Evolutionary conservation across 2,329 filamentous ascomycete genomes (phyloP), one percentile per base, ranked within the genome.

Genomic region (Colletotrichum incanum): DNA sequence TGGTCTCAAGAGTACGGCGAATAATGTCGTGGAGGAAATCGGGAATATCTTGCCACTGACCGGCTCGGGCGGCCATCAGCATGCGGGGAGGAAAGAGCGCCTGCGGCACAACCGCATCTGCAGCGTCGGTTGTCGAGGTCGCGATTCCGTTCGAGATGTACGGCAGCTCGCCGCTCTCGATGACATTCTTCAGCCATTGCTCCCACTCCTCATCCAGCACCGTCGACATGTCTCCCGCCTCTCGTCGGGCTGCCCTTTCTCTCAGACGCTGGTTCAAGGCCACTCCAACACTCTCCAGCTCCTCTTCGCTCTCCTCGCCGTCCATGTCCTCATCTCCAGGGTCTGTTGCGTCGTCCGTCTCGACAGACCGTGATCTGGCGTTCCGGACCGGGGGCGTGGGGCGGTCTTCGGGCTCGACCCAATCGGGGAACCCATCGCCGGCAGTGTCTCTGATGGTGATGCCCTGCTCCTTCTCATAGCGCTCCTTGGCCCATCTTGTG

Each of bases 401-500:
- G 56, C 77, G 76, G 41, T 76, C 74, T 52, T 76, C 75, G 16
- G 84, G 86, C 65, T 88, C 85, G 28, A 90, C 84, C 88, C 88
- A 94, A 71, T 89, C 86, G 4, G 85, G 83, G 69, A 95, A 91
- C 31, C 89, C 91, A 76, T 93, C 91, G 63, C 88, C 89, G 1
- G 93, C 92, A 7, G 93, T 94, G 78, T 96, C 93, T 59, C 84
- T 82, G 74, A 96, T 94, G 39, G 82, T 83, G 71, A 93, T 87
- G 43, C 91, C 91, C 77, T 94, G 92, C 78, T 95, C 93, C 69
- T 88, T 87, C 84, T 96, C 93, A 78, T 91, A 96, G 66, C 93
- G 89, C 79, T 95, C 92, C 79, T 94, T 92, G 73, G 93, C 93
- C 93, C 93, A 95, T 73, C 92, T 91, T 12, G 93, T 95, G 69